Evolutionary conservation across 352 stramenopile species (phyloP), one percentile per base, ranked within the genome.

Genomic region (Phytophthora chlamydospora): DNA sequence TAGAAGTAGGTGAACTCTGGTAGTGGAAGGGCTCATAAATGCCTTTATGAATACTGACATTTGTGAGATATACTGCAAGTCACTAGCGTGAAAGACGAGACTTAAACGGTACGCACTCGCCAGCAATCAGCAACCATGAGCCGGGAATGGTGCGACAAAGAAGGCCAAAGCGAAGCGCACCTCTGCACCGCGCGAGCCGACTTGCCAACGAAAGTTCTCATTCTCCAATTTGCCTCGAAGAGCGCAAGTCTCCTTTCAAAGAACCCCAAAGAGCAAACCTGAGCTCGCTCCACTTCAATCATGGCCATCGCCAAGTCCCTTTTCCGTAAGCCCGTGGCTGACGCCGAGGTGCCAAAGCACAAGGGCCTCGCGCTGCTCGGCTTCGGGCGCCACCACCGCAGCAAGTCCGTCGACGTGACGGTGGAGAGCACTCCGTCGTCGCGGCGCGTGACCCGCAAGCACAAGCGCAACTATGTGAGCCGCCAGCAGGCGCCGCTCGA

Each of bases 231-330:
- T 63, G 48, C 41, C 44, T 49, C 38, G 24, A 44, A 34, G 57
- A 67, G 44, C 57, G 36, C 62, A 71, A 58, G 50, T 49, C 42
- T 42, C 24, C 27, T 44, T 33, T 43, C 12, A 27, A 46, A 21
- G 47, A 41, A 32, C 21, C 31, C 17, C 14, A 11, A 16, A 14
- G 17, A n/a, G 36, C 24, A 42, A 46, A 58, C 21, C n/a, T 24
- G 21, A 24, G 14, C 14, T 9, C 13, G 19, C 4, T n/a, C 48
- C 17, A 32, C 31, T 24, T n/a, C 42, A 14, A 63, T 24, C 34
- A 72, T 72, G 64, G 64, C 51, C 17, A 72, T 72, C 38, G 64
- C 36, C 58, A 63, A 67, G 45, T 49, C 39, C 10, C 32, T 66
- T 50, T 66, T 61, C 49, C 64, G 50, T 32, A 68, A 68, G 31